Base-by-base conservation (phyloP, 257 asterid genomes). In the Nicotiana paniculata region DNA sequence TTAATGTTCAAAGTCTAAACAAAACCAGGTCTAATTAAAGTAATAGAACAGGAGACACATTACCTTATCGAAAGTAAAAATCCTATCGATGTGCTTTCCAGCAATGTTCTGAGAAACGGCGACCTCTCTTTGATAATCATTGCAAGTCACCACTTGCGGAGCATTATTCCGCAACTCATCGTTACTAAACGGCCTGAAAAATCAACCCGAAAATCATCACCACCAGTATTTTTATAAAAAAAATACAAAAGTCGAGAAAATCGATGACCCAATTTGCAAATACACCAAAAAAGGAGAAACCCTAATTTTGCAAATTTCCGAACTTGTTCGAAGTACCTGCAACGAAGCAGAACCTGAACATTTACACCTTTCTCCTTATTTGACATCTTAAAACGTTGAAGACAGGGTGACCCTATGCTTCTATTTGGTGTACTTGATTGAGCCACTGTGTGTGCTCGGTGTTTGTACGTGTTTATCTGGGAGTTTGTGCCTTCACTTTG, bases 281-380 rank as follows among this genome's bases (percentile, higher is more conserved):
- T 24, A 6, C 46, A 37, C 35, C 10, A 1, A 10, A 9, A 66
- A 54, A 4, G 18, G 9, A 68, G 9, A 21, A 76, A 9, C 43
- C 37, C 48, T 62, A 28, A 17, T 18, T 10, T 43, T 35, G 18
- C 7, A n/a, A 65, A 26, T 5, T 37, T 58, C 3, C 51, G 51
- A 43, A 43, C 0, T 43, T 9, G 0, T 43, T 43, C 1, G 1
- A 43, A 51, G 28, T 87, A 95, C 99, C 99, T 90, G 91, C 99
- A 95, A 32, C 99, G 99, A 81, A 95, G 98, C 48, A 95, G 93
- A 79, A 95, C 99, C 89, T 95, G 99, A 35, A 95, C 97, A 83
- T 95, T 95, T 7, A 95, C 99, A 0, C 99, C 97, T 66, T 95
- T 91, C 83, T 92, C 97, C 48, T 91, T 95, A 85, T 80, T 72